Base-by-base conservation (phyloP, 495 filamentous ascomycete species). In the Neurospora tetraspora region DNA sequence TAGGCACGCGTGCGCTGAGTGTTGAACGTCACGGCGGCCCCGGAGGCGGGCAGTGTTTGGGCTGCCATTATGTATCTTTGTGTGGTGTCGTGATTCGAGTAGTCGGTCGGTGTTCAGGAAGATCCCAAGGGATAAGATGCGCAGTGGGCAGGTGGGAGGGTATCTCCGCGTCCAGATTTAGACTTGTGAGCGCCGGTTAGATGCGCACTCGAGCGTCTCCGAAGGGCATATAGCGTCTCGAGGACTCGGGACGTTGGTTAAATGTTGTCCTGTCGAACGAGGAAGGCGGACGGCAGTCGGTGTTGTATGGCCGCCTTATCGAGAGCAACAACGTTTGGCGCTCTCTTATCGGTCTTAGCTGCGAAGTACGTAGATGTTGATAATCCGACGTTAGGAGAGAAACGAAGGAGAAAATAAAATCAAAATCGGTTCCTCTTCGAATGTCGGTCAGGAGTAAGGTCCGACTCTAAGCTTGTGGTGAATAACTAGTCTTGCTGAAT, bases 1-100 rank as follows among this genome's bases (percentile, higher is more conserved):
- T 97, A 98, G 18, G 89, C 88, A 68, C 83, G 79, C 74, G 81
- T 80, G 20, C 86, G 83, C 68, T 77, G 71, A 34, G 82, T 80
- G 73, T 74, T 83, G 77, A 87, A 82, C 11, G 74, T 69, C 53
- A 65, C 53, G 53, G 53, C 53, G 1, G 53, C 27, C 23, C 53
- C 53, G 53, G 53, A 34, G 53, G 53, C 31, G 3, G 5, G 68
- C 43, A 14, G 74, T 65, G 43, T 71, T 74, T 45, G 75, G 70
- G 14, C 45, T 37, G 73, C 71, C 77, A 77, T 79, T 16, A 3
- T 72, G 71, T 23, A 39, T 70, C 27, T 70, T 45, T 34, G 70
- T n/a, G 16, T 34, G 20, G 1, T 16, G 12, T 38, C 47, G 71
- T 16, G 27, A 34, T 38, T 39, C 31, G 42, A 4, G 70, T 8